Conservation (phyloP, 441 rosid genomes). For the Manihot esculenta region DNA sequence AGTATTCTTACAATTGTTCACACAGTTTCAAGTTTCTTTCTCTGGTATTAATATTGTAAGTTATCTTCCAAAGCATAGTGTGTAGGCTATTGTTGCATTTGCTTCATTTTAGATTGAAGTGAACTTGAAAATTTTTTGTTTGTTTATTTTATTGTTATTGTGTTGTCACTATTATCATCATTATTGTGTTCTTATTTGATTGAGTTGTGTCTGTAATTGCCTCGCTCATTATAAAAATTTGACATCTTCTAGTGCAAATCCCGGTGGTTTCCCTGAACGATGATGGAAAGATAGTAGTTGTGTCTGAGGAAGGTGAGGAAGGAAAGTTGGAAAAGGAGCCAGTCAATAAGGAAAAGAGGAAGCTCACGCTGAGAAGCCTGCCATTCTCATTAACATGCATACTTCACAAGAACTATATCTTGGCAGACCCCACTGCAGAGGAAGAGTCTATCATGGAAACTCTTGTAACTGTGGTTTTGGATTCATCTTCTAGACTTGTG, state of each 20-base stretch:
- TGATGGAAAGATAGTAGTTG: conserved; percentile 66
- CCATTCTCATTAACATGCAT: conserved; percentile 81
- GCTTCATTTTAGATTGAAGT: conserved; percentile 3
- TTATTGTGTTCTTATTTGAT: neutral
- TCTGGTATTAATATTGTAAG: neutral
- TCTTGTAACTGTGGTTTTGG: conserved; percentile 63
- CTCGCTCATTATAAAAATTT: conserved; percentile 4
- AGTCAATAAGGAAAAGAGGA: conserved; percentile 73
- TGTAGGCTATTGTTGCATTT: neutral
- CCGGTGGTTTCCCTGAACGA: conserved; percentile 81
- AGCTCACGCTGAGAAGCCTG: conserved; percentile 54
- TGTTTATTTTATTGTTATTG: neutral
- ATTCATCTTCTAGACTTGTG: conserved; percentile 70
- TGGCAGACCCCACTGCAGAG: conserved; percentile 86
- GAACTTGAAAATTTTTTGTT: neutral
- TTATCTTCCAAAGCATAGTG: neutral
- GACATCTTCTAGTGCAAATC: conserved; percentile 62
- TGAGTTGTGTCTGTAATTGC: conserved; percentile 9
- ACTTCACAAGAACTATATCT: conserved; percentile 77
- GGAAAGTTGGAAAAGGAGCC: conserved; percentile 48
- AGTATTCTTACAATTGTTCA: neutral
- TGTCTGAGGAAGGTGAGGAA: conserved; percentile 46
- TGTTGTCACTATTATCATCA: neutral
- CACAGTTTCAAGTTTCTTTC: neutral
- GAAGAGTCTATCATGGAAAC: conserved; percentile 94